Conservation (phyloP, 495 filamentous ascomycete genomes). For the Glonium stellatum region DNA sequence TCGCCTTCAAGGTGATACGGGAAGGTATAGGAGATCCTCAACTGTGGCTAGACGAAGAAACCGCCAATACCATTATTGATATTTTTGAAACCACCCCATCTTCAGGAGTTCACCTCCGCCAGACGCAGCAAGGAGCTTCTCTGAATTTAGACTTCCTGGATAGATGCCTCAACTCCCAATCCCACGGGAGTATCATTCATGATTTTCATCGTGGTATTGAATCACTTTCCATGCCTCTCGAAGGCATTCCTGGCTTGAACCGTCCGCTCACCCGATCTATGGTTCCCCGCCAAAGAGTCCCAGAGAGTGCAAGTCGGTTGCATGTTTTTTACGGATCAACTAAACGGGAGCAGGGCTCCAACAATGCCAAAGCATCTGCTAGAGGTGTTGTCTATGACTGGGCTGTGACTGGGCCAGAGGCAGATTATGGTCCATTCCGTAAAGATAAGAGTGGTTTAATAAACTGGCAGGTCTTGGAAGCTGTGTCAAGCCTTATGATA, state of each 20-base stretch:
- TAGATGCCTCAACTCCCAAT: not conserved
- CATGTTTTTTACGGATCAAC: slow-evolving; percentile 24
- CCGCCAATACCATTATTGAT: slow-evolving; percentile 12
- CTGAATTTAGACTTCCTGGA: slow-evolving; percentile 19
- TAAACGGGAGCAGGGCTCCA: slow-evolving; percentile 9
- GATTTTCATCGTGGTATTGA: slow-evolving; percentile 16
- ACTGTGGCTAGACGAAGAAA: not conserved
- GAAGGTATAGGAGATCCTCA: not conserved
- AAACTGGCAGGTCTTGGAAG: slow-evolving; percentile 21
- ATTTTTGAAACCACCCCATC: slow-evolving; percentile 13
- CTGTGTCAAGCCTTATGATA: slow-evolving; percentile 17
- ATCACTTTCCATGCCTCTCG: slow-evolving; percentile 9
- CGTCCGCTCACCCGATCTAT: slow-evolving; percentile 18
- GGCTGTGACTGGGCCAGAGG: slow-evolving; percentile 6
- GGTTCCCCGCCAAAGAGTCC: slow-evolving; percentile 2
- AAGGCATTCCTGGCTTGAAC: slow-evolving; percentile 2
- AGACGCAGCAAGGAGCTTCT: not conserved
- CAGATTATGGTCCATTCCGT: slow-evolving; percentile 19
- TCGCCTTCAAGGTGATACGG: slow-evolving; percentile 9
- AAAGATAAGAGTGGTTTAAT: slow-evolving; percentile 15
- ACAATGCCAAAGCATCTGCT: slow-evolving; percentile 13
- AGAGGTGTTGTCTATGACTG: slow-evolving; percentile 23
- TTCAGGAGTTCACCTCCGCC: not conserved
- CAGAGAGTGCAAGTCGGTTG: slow-evolving; percentile 16
- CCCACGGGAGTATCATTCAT: slow-evolving; percentile 14